Conservation (phyloP, 163 green algal species). For the Dunaliella salina region DNA sequence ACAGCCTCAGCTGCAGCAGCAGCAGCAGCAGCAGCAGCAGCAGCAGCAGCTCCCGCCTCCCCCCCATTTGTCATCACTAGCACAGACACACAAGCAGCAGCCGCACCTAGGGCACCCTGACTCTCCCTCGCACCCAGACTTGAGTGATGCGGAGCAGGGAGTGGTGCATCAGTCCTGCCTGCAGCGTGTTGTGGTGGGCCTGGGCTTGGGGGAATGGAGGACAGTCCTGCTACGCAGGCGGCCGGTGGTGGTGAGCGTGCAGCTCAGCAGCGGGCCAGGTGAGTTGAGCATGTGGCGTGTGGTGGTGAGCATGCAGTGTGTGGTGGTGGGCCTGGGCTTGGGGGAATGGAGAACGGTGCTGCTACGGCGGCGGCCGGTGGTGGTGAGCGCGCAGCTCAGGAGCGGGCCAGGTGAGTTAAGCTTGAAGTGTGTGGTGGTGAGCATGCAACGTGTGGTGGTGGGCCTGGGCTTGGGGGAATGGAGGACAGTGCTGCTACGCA, state of each 20-base stretch:
- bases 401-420: too few relatives aligned
- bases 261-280: too few relatives aligned
- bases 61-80: background rate
- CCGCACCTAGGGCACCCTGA: background rate
- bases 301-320: constrained; percentile 12
- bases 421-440: background rate
- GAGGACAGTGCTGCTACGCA: constrained; percentile 29
- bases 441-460: background rate
- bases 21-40: background rate
- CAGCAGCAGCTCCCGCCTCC: background rate
- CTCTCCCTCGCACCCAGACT: background rate
- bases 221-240: constrained; percentile 26
- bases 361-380: constrained; percentile 14
- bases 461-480: constrained; percentile 27
- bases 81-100: background rate
- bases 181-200: background rate
- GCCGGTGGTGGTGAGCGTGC: constrained; percentile 26
- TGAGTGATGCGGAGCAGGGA: background rate
- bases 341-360: constrained; percentile 40
- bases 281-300: too few relatives aligned
- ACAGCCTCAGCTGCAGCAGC: background rate
- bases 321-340: constrained; percentile 19
- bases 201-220: constrained; percentile 33
- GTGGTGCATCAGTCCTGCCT: background rate
- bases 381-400: constrained; percentile 24